Percentiles rank a stretch among this genome's conserved stretches.
Evolutionary conservation across 371 early-diverging fungal species (phyloP).

Genomic region (Mortierella sp.): DNA sequence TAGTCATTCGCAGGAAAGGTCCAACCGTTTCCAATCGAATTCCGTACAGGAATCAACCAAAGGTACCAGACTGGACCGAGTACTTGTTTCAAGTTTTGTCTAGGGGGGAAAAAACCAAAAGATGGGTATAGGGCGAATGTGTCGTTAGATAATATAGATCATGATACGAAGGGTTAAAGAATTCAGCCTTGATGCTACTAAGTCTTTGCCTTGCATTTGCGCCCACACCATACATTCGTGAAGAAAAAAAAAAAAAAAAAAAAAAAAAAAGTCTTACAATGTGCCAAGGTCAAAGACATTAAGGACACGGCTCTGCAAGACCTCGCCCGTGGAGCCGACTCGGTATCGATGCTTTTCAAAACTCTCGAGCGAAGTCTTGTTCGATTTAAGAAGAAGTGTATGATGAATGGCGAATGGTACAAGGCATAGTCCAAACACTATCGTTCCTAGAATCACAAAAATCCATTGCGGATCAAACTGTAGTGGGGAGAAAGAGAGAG

Average conservation of each 20-base stretch:
- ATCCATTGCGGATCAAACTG: slow-evolving; percentile 55
- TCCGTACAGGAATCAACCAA: slow-evolving; percentile 53
- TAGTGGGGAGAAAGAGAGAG: background rate
- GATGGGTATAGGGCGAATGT: no score
- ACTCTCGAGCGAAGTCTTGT: slow-evolving; percentile 56
- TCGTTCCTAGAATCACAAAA: slow-evolving; percentile 47
- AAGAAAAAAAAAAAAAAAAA: background rate
- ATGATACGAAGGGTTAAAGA: no score
- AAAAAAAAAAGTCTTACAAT: slow-evolving; percentile 25
- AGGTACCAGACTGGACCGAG: slow-evolving; percentile 53
- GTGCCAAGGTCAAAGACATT: slow-evolving; percentile 56
- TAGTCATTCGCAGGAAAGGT: slow-evolving; percentile 43
- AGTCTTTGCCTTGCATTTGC: no score
- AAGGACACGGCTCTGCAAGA: slow-evolving; percentile 47
- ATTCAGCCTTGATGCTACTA: no score
- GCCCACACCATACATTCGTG: no score
- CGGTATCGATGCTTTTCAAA: slow-evolving; percentile 51
- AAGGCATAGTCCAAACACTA: slow-evolving; percentile 52
- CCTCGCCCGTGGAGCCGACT: slow-evolving; percentile 32
- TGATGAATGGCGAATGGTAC: slow-evolving; percentile 54
- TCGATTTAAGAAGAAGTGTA: slow-evolving; percentile 46
- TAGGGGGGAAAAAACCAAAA: background rate
- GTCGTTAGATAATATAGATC: no score
- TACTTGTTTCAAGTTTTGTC: slow-evolving; percentile 53
- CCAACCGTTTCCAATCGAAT: slow-evolving; percentile 47